phyloP scores from a whole-genome alignment of 2,329 filamentous ascomycete genomes.

The Ploettnerulaceae sp. region DNA sequence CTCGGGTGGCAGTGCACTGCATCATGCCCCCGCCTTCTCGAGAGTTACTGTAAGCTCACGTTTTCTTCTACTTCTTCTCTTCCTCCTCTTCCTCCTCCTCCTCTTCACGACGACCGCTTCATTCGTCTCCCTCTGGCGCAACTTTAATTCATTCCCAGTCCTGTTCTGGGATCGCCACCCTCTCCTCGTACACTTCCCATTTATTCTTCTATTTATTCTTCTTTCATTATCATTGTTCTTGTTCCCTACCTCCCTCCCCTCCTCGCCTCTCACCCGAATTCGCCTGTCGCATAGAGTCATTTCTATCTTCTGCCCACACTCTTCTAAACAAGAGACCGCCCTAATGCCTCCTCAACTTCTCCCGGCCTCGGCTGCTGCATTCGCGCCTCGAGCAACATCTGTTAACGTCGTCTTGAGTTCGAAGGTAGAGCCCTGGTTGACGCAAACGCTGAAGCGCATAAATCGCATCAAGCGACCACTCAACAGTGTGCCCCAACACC shows the following conservation, averaged over 20 bases:
- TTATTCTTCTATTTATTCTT: no score
- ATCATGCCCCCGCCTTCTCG: background rate
- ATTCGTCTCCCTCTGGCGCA: constrained; percentile 40
- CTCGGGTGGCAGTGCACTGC: constrained; percentile 4
- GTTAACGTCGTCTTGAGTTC: constrained; percentile 91
- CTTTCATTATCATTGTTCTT: constrained; percentile 20
- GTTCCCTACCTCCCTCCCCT: constrained; percentile 18
- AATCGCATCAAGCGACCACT: constrained; percentile 94
- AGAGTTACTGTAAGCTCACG: background rate
- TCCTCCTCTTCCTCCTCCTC: constrained; percentile 33
- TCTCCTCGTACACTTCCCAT: constrained; percentile 38
- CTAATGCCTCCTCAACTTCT: constrained; percentile 87
- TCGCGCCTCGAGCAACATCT: constrained; percentile 82
- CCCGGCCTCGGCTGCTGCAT: constrained; percentile 91
- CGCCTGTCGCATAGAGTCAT: constrained; percentile 19
- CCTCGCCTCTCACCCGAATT: constrained; percentile 16
- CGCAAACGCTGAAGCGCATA: constrained; percentile 91
- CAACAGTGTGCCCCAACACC: constrained; percentile 95
- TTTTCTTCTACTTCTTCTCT: background rate
- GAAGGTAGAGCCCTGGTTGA: constrained; percentile 95
- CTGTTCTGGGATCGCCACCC: constrained; percentile 49
- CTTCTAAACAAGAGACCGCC: no score
- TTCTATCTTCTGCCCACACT: constrained; percentile 9
- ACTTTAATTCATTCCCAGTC: constrained; percentile 47
- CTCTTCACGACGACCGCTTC: constrained; percentile 54